Base-by-base conservation (phyloP, 2,329 filamentous ascomycete genomes). In the Colletotrichum paranaense region DNA sequence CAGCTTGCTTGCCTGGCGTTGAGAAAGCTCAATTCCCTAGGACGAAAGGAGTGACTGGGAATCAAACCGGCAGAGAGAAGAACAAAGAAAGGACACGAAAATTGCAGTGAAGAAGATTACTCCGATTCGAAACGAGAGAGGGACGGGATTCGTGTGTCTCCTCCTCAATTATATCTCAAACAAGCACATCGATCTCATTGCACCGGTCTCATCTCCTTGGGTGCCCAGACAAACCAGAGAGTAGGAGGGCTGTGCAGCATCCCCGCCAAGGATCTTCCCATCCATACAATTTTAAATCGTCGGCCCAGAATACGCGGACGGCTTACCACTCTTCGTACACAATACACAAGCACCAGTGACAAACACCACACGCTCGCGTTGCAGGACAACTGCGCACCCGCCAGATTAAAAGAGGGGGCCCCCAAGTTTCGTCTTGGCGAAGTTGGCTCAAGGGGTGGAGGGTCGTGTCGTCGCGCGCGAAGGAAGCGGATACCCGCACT, bases 161-260 rank as follows among this genome's bases (percentile, higher is more conserved):
- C 52, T n/a, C 42, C 42, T 62, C 62, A 57, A 65, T 65, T 65
- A 65, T 65, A 65, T 57, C 24, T 22, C 62, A 65, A 46, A 42
- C 52, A 38, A 16, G 49, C 49, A 16, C 62, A 30, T 65, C 60
- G 28, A 55, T 53, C 62, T 55, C 62, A n/a, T 14, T n/a, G 52
- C 46, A n/a, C 16, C 14, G 32, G 32, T 30, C 32, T n/a, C 24
- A 24, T 55, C 24, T 55, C 22, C 52, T 19, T 55, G 32, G 4
- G 22, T 42, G 52, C 49, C 49, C 49, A 65, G 52, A 7, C 12
- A 57, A 28, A 5, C 22, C 26, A 57, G 2, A 28, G 55, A 35
- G n/a, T 32, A 57, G 52, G 62, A 60, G 57, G 62, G 62, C 62
- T 65, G 62, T 65, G 62, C 62, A 65, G 32, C 52, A 30, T 57